These are phyloP conservation scores for Leccinum uliginosum DNA, from an alignment of 768 basidiomycete genomes.

Conservation along the genomic window DNA sequence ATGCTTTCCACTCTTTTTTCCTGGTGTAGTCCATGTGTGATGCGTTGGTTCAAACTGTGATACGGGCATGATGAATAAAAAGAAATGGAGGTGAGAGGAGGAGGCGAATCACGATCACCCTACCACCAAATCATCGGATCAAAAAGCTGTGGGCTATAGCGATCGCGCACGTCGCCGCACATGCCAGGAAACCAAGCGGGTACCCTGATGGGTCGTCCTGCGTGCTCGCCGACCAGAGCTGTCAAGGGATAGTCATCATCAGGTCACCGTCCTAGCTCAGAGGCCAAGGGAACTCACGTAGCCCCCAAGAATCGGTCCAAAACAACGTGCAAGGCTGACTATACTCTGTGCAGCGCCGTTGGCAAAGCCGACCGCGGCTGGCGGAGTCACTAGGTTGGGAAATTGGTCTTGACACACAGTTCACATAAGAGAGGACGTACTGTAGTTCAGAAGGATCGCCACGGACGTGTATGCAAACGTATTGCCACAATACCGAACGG, in stretches of 20 bases:
- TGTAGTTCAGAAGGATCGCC: conserved; percentile 83
- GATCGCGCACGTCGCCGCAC: conserved; percentile 55
- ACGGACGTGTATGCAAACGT: conserved; percentile 91
- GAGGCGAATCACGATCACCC: not conserved
- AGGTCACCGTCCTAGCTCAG: not conserved
- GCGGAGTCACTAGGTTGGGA: conserved; percentile 72
- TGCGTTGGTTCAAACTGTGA: not conserved
- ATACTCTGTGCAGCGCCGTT: conserved; percentile 97
- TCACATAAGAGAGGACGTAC: conserved; percentile 35
- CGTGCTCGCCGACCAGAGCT: conserved; percentile 76
- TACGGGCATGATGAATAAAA: not conserved
- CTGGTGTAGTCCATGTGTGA: not conserved
- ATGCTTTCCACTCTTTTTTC: not conserved
- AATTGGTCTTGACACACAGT: not conserved
- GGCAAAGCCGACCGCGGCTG: conserved; percentile 81
- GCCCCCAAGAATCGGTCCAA: conserved; percentile 83
- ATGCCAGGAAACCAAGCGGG: conserved; percentile 68
- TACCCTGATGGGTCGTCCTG: conserved; percentile 66
- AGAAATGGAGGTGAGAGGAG: not conserved
- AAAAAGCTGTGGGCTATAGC: conserved; percentile 70
- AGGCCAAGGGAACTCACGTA: conserved; percentile 44
- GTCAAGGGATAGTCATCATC: conserved; percentile 4
- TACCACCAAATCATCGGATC: conserved; percentile 62
- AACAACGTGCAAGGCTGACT: conserved; percentile 87
- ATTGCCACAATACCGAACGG: conserved; percentile 80